Evolutionary conservation across 306 rosid genomes (phyloP).

Genomic region (Malus sieversii): DNA sequence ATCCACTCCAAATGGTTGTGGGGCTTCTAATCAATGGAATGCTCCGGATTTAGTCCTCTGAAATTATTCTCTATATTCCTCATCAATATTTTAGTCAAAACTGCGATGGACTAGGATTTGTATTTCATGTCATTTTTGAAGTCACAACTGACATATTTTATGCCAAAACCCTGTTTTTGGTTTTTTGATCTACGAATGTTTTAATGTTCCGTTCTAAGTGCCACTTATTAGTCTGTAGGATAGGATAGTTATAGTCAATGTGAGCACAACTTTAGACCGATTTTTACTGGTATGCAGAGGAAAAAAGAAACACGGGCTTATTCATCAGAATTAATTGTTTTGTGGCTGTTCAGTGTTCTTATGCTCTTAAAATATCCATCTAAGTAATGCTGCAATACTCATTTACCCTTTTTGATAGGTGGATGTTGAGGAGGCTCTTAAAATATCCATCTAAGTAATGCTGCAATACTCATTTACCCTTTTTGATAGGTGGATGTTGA

Average conservation of each 20-base stretch:
- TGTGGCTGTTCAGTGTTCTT: neutral
- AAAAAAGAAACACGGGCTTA: neutral
- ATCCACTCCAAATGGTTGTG: neutral
- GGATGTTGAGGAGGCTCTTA: conserved; percentile 3
- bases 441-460: neutral
- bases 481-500: conserved; percentile 74
- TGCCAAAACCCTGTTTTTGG: neutral
- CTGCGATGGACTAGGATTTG: neutral
- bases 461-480: neutral
- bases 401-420: conserved; percentile 41
- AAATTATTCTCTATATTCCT: neutral
- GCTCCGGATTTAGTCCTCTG: neutral
- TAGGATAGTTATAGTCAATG: neutral
- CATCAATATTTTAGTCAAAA: neutral
- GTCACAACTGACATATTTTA: too few species aligned
- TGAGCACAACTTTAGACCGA: neutral
- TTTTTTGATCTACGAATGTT: neutral
- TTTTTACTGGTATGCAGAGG: neutral
- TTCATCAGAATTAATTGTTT: neutral
- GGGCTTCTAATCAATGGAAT: neutral
- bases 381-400: neutral
- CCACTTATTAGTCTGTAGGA: neutral
- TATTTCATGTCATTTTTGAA: neutral
- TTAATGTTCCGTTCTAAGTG: neutral
- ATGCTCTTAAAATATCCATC: neutral